These are phyloP conservation scores for Amanita pallidorosea DNA, from an alignment of 768 basidiomycete species.

Conservation along the genomic window DNA sequence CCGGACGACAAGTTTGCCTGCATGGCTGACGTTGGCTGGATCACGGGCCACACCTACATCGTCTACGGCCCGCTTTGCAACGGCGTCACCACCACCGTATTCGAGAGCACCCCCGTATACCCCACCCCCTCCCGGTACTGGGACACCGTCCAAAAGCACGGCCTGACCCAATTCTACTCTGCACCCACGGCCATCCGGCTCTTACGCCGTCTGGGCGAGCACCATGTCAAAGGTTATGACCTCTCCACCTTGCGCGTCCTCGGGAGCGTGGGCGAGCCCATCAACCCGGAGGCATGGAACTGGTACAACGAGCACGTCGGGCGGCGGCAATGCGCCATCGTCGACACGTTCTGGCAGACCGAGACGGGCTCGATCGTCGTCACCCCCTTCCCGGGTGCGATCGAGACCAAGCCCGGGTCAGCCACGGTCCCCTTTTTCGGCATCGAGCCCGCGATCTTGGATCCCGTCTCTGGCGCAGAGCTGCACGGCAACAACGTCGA, in stretches of 20 bases:
- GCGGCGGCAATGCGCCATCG: slow-evolving; percentile 77
- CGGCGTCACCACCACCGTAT: slow-evolving; percentile 78
- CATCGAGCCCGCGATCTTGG: slow-evolving; percentile 79
- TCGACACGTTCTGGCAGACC: slow-evolving; percentile 97
- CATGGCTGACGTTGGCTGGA: slow-evolving; percentile 99
- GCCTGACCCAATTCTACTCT: slow-evolving; percentile 93
- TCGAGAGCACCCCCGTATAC: slow-evolving; percentile 96
- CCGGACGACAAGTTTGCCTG: slow-evolving; percentile 94
- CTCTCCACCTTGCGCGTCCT: slow-evolving; percentile 76
- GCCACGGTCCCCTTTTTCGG: slow-evolving; percentile 99
- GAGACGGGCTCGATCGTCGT: slow-evolving; percentile 96
- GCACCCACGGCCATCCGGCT: slow-evolving; percentile 94
- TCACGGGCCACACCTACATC: slow-evolving; percentile 96
- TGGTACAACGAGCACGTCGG: slow-evolving; percentile 99
- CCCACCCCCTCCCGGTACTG: slow-evolving; percentile 95
- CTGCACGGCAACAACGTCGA: slow-evolving; percentile 77
- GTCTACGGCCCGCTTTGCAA: slow-evolving; percentile 90
- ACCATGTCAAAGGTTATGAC: slow-evolving; percentile 78
- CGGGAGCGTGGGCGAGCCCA: slow-evolving; percentile 94
- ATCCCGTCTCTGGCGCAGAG: slow-evolving; percentile 70
- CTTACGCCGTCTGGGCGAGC: slow-evolving; percentile 66
- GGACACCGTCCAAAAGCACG: slow-evolving; percentile 88
- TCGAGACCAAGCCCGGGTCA: slow-evolving; percentile 91
- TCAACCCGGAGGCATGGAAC: slow-evolving; percentile 98
- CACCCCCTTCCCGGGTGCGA: slow-evolving; percentile 92